Conservation (phyloP, 495 filamentous ascomycete species). For the Talaromyces proteolyticus region DNA sequence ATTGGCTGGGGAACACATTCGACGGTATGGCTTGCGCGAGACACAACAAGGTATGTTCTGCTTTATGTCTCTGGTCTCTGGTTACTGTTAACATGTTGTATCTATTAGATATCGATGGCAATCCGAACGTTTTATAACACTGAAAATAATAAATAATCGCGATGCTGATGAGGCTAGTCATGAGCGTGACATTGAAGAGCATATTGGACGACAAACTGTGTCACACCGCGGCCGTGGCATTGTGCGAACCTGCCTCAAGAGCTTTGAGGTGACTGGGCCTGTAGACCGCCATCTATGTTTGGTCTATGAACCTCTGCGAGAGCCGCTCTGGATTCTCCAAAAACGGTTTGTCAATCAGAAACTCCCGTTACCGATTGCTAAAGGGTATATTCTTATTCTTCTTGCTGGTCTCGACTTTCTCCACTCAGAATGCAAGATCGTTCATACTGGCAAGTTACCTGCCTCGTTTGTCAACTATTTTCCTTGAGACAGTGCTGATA, state of each 20-base stretch:
- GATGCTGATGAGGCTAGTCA: constrained; percentile 13
- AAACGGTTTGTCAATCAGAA: constrained; percentile 14
- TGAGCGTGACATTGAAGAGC: constrained; percentile 16
- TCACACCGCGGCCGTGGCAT: constrained; percentile 18
- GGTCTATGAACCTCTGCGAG: constrained; percentile 25
- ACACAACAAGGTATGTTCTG: constrained; percentile 15
- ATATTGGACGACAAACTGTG: constrained; percentile 14
- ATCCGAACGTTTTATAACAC: constrained; percentile 15
- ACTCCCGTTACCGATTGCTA: constrained; percentile 18
- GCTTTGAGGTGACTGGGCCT: constrained; percentile 20
- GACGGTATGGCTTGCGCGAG: constrained; percentile 38
- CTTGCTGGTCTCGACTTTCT: constrained; percentile 33
- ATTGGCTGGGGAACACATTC: constrained; percentile 39
- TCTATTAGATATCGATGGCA: constrained; percentile 22
- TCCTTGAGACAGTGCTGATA: not conserved
- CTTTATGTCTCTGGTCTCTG: too few relatives aligned
- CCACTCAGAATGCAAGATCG: constrained; percentile 27
- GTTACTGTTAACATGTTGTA: not conserved
- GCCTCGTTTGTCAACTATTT: not conserved
- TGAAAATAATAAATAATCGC: constrained; percentile 19
- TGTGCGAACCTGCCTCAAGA: constrained; percentile 21
- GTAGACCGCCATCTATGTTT: constrained; percentile 19
- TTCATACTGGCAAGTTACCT: constrained; percentile 26
- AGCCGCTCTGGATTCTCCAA: constrained; percentile 24
- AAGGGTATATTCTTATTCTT: constrained; percentile 19